These are phyloP conservation scores for Termitomyces sp. DNA, from an alignment of 768 basidiomycete genomes.

Conservation along the genomic window DNA sequence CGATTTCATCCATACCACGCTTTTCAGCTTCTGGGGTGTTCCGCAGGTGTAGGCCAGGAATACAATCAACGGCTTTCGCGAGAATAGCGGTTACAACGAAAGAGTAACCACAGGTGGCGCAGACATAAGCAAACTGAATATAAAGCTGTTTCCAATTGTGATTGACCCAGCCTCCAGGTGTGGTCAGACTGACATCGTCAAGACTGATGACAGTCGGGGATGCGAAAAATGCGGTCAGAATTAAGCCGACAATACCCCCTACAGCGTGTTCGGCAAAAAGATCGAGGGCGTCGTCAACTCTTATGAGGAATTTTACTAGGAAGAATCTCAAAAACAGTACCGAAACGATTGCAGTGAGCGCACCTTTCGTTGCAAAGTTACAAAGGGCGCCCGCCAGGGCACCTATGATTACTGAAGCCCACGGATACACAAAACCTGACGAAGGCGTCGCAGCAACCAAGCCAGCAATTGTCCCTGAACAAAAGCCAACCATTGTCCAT, in stretches of 20 bases:
- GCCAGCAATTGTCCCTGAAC: slow-evolving; percentile 88
- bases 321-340: slow-evolving; percentile 2
- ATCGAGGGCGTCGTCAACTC: slow-evolving; percentile 88
- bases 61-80: slow-evolving; percentile 51
- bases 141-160: slow-evolving; percentile 77
- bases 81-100: slow-evolving; percentile 60
- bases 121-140: slow-evolving; percentile 67
- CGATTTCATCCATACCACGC: slow-evolving; percentile 67
- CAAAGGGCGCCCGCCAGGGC: slow-evolving; percentile 65
- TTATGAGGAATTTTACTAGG: slow-evolving; percentile 63
- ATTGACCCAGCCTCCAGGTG: slow-evolving; percentile 70
- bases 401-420: slow-evolving; percentile 76
- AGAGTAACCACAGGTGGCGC: slow-evolving; percentile 53
- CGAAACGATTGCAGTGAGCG: slow-evolving; percentile 16
- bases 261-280: slow-evolving; percentile 90
- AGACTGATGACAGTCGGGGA: slow-evolving; percentile 57
- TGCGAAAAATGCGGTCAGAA: slow-evolving; percentile 75
- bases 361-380: slow-evolving; percentile 84
- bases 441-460: slow-evolving; percentile 88
- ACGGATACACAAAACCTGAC: slow-evolving; percentile 75
- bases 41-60: slow-evolving; percentile 56
- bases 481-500: slow-evolving; percentile 90
- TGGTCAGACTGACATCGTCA: slow-evolving; percentile 58
- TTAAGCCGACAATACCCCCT: slow-evolving; percentile 74
- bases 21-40: slow-evolving; percentile 53